phyloP scores from a whole-genome alignment of 2,329 filamentous ascomycete species.

The Metarhizium rileyi region DNA sequence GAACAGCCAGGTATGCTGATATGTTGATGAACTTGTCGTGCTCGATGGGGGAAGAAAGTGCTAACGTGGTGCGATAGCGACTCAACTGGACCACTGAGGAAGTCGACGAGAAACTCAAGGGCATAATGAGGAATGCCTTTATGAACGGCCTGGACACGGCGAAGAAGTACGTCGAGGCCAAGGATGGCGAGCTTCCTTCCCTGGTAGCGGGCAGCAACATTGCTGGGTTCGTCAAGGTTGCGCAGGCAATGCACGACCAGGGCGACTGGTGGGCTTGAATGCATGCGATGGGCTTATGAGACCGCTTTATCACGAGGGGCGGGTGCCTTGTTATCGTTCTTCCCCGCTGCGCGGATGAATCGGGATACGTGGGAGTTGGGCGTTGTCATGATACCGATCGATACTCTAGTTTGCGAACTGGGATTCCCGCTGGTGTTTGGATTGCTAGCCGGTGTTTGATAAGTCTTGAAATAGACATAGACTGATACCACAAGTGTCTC shows the following conservation, averaged over 20 bases:
- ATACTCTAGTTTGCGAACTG: too few species aligned
- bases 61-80: constrained; percentile 37
- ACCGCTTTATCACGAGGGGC: background rate
- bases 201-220: constrained; percentile 94
- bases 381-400: too few species aligned
- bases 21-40: background rate
- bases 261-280: constrained; percentile 71
- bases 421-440: too few species aligned
- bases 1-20: constrained; percentile 53
- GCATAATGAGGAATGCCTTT: constrained; percentile 93
- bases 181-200: constrained; percentile 77
- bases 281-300: background rate
- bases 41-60: background rate
- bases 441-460: too few species aligned
- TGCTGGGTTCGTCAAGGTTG: constrained; percentile 95
- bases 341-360: background rate
- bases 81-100: constrained; percentile 80
- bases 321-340: background rate
- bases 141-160: constrained; percentile 80
- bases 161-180: constrained; percentile 71
- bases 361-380: background rate
- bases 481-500: too few species aligned
- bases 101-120: constrained; percentile 84
- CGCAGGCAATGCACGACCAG: constrained; percentile 87
- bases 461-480: too few species aligned